Percentiles rank a stretch among this genome's conserved stretches.
phyloP scores from a whole-genome alignment of 768 basidiomycete species.

The Collybia sp. region DNA sequence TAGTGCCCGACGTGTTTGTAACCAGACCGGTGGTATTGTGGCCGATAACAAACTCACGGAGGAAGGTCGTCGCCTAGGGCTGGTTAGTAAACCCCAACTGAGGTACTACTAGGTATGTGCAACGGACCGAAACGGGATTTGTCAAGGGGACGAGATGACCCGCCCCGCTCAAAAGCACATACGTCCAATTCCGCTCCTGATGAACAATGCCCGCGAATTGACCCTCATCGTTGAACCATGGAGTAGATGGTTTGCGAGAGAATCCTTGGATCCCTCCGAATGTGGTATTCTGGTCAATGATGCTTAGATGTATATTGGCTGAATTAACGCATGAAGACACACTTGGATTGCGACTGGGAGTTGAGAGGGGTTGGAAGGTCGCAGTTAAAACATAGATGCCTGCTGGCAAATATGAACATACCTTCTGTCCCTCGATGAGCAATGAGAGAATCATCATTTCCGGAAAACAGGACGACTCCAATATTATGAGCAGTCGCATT shows the following conservation, averaged over 20 bases:
- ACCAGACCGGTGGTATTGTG: conserved; percentile 57
- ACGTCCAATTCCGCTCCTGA: conserved; percentile 69
- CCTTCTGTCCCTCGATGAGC: conserved; percentile 62
- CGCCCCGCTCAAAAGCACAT: conserved; percentile 35
- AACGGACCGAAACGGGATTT: conserved; percentile 32
- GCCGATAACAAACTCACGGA: conserved; percentile 66
- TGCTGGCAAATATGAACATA: conserved; percentile 19
- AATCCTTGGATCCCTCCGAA: conserved; percentile 78
- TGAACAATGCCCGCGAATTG: conserved; percentile 66
- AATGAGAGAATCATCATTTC: conserved; percentile 65
- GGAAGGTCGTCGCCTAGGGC: conserved; percentile 52
- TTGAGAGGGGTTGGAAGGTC: neutral
- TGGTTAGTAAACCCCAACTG: neutral
- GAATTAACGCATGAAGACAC: neutral
- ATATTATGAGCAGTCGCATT: conserved; percentile 52
- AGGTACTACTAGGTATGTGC: neutral
- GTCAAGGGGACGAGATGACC: conserved; percentile 36
- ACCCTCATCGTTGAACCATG: conserved; percentile 58
- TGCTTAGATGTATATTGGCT: too few relatives aligned
- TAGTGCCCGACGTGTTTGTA: conserved; percentile 20
- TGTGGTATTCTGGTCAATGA: conserved; percentile 56
- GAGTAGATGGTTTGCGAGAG: conserved; percentile 60
- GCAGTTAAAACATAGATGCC: neutral
- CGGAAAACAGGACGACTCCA: conserved; percentile 57
- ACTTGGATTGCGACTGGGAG: conserved; percentile 53